Percentiles rank a stretch among this genome's conserved stretches.
Evolutionary conservation across 495 filamentous ascomycete genomes (phyloP).

Genomic region (Lindgomyces ingoldianus): DNA sequence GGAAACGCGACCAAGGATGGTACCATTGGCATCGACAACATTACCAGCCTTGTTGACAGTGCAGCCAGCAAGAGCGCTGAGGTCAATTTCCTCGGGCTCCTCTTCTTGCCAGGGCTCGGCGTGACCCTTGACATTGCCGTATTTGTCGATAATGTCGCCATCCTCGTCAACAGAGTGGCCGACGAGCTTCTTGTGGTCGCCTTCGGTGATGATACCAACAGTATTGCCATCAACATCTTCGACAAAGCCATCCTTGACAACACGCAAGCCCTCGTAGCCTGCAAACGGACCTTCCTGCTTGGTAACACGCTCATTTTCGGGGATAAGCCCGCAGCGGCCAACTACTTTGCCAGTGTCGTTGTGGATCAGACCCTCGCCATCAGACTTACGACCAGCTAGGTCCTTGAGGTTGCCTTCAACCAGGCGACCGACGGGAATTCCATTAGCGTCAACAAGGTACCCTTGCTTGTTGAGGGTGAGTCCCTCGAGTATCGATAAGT

Average conservation of each 20-base stretch:
- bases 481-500: conserved; percentile 67
- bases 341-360: conserved; percentile 71
- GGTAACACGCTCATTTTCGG: conserved; percentile 68
- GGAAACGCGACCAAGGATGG: conserved; percentile 71
- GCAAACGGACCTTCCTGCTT: conserved; percentile 72
- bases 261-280: conserved; percentile 67
- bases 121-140: conserved; percentile 75
- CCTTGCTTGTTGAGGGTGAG: conserved; percentile 81
- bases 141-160: conserved; percentile 80
- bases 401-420: conserved; percentile 69
- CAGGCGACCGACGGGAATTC: conserved; percentile 69
- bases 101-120: conserved; percentile 68
- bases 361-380: conserved; percentile 73
- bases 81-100: conserved; percentile 61
- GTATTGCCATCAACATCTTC: conserved; percentile 65
- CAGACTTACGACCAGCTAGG: conserved; percentile 67
- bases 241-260: conserved; percentile 72
- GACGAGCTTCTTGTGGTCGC: conserved; percentile 69
- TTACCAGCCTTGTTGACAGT: conserved; percentile 85
- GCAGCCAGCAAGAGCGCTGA: conserved; percentile 74
- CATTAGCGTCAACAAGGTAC: conserved; percentile 68
- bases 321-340: conserved; percentile 74
- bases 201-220: conserved; percentile 71
- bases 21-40: conserved; percentile 73
- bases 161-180: conserved; percentile 80